Base-by-base conservation (phyloP, 2,329 filamentous ascomycete species). In the Cladosporium sphaerospermum region DNA sequence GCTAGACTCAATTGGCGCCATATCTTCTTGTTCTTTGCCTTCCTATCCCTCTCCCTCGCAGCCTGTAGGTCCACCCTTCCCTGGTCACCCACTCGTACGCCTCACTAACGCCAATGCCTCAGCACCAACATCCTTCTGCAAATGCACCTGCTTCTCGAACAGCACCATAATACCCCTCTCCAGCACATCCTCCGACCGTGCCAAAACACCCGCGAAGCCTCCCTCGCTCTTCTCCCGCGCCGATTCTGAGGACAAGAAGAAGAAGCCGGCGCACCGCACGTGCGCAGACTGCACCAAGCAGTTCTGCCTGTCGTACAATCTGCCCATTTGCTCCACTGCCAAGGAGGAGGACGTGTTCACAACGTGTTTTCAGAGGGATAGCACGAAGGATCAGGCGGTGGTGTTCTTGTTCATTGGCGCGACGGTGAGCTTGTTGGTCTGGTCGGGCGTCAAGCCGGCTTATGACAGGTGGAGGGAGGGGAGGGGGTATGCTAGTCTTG, bases 81-180 rank as follows among this genome's bases (percentile, higher is more conserved):
- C 31, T 18, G 28, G 9, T 11, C 43, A 42, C 45, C 16, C 11
- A 50, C 11, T 31, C 49, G 53, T 54, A 42, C 58, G 33, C 33
- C 39, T 36, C 31, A 37, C 45, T 34, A 45, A 54, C 59, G 41
- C 13, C 23, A 4, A 33, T 14, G 16, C 16, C 18, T 42, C 44
- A 77, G 76, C 75, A 41, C 75, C 77, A 19, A 80, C 81, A 13
- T 84, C 82, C 54, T 86, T 85, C 70, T 86, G 83, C 78, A 86
- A 86, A 79, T 86, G 83, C 67, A 85, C 81, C 53, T 86, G 83
- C 68, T 82, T 81, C 69, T 76, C 76, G 47, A 85, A 86, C 65
- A 82, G 78, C 70, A 85, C 82, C 52, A 84, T 86, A 48, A 85
- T 86, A 59, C 78, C 82, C 14, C 78, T 86, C 54, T 76, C 82